These are phyloP conservation scores for Seiridium cupressi DNA, from an alignment of 2,329 filamentous ascomycete genomes.

Conservation along the genomic window DNA sequence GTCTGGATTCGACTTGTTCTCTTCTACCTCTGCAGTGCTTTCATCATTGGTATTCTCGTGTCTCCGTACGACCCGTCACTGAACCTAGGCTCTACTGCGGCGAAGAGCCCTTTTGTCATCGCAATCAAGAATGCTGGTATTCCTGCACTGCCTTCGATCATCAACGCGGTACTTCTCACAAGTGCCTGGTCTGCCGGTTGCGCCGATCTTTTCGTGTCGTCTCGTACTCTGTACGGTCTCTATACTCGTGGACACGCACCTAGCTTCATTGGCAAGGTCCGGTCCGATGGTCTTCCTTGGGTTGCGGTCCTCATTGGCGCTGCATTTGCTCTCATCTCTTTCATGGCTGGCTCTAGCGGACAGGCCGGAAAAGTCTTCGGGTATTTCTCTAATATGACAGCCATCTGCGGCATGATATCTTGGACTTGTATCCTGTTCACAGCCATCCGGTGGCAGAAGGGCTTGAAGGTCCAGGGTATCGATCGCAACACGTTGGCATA, in stretches of 20 bases:
- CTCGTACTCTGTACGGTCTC: conserved; percentile 4
- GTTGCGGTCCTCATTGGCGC: neutral
- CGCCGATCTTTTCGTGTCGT: conserved; percentile 1
- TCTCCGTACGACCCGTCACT: neutral
- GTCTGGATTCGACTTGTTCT: neutral
- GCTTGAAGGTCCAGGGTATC: conserved; percentile 19
- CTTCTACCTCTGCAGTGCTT: conserved; percentile 1
- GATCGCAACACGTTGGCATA: conserved; percentile 17
- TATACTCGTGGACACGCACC: conserved; percentile 1
- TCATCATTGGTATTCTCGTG: conserved; percentile 5
- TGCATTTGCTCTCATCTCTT: neutral
- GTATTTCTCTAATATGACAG: conserved; percentile 10
- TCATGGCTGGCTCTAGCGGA: neutral
- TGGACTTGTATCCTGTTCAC: conserved; percentile 13
- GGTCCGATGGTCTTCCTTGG: neutral
- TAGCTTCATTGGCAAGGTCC: neutral
- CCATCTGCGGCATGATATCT: conserved; percentile 11
- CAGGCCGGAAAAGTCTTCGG: neutral
- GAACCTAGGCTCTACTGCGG: neutral
- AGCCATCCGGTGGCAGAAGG: conserved; percentile 20
- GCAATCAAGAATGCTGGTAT: conserved; percentile 3
- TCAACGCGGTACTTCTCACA: conserved; percentile 4
- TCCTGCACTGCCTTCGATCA: conserved; percentile 1
- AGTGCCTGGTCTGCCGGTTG: neutral
- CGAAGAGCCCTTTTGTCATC: conserved; percentile 2